Evolutionary conservation across 495 filamentous ascomycete genomes (phyloP), one percentile per base, ranked within the genome.

Genomic region (Penicillium crystallinum): DNA sequence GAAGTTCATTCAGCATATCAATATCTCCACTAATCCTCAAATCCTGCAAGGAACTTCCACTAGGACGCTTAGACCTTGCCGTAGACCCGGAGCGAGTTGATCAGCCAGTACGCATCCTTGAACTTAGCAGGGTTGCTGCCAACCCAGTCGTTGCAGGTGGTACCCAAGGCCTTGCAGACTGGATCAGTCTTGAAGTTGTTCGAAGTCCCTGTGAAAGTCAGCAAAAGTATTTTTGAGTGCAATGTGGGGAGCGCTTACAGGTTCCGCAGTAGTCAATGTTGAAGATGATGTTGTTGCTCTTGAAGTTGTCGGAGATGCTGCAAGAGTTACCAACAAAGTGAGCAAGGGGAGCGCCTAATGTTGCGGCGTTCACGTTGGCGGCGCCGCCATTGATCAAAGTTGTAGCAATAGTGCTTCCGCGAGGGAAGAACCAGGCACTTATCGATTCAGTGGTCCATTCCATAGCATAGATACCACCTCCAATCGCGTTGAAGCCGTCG

Each of bases 361-460:
- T 25, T n/a, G 11, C 39, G 12, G 25, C 39, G 15, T 41, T n/a
- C 21, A 41, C 12, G 8, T 41, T 21, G 4, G 39, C 39, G 25
- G 21, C 7, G 7, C 39, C 21, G 6, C 12, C 21, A 41, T 40
- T 40, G 22, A 41, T 23, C 21, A 41, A 12, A 21, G 21, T 14
- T 6, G 12, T 25, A 23, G 39, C 80, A 6, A 75, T 57, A 7
- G 21, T 22, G 14, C 45, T 55, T 12, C 49, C 54, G 10, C 75
- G 61, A 8, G 53, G 46, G 45, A 80, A 83, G 60, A 75, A 73
- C 77, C 79, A 84, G 18, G 82, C 63, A 11, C 74, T 67, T 49
- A 84, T 82, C 49, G 71, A 71, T 40, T 72, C 66, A 15, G 50
- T 34, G 23, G 77, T 73, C 70, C 77, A 81, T 62, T 86, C 81